phyloP scores from a whole-genome alignment of 345 rosid species.

The Camelina sativa region DNA sequence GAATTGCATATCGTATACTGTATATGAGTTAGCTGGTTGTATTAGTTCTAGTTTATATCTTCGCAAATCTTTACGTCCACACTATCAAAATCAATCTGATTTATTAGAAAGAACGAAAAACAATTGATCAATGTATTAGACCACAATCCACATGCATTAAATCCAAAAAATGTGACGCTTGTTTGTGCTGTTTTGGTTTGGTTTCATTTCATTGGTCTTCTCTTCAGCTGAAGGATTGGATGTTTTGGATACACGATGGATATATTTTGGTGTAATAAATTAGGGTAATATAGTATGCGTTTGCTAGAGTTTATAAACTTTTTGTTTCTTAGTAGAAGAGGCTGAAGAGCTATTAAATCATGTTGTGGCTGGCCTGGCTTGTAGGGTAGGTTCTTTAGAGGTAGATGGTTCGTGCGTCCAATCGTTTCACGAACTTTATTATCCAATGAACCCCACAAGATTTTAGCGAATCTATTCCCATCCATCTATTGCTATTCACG shows the following conservation, averaged over 20 bases:
- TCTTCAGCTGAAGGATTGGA: background rate
- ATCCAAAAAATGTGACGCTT: background rate
- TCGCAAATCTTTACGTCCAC: background rate
- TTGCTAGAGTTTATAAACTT: background rate
- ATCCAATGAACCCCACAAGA: conserved; percentile 35
- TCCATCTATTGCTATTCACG: conserved; percentile 31
- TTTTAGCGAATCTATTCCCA: conserved; percentile 33
- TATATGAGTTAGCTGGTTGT: conserved; percentile 19
- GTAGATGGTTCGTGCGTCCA: conserved; percentile 31
- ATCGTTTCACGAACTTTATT: conserved; percentile 25
- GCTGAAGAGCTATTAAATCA: background rate
- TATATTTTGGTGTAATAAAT: background rate
- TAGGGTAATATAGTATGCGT: background rate
- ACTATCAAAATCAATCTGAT: background rate
- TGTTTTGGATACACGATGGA: background rate
- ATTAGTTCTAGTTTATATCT: conserved; percentile 6
- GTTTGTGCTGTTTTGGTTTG: background rate
- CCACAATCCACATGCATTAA: background rate
- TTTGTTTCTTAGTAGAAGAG: background rate
- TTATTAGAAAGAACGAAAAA: background rate
- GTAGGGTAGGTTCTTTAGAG: conserved; percentile 2
- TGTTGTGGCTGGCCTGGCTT: background rate
- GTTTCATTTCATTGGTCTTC: background rate
- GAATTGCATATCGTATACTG: conserved; percentile 30
- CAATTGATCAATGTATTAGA: background rate